Evolutionary conservation across 495 filamentous ascomycete species (phyloP).

Genomic region (Lophiotrema nucula): DNA sequence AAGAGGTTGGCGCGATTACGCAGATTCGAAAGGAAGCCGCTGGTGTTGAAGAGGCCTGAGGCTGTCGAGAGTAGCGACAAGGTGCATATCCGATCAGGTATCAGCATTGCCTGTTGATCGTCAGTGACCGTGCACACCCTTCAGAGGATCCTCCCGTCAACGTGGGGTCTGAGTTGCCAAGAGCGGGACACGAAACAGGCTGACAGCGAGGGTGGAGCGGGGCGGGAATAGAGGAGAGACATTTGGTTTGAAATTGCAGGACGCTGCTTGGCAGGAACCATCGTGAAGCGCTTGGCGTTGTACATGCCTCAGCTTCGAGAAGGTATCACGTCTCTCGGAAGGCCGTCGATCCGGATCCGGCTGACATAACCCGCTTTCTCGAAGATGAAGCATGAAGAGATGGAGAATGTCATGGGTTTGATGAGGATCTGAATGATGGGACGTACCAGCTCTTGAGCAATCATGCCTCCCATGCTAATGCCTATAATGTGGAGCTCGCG

Average conservation of each 20-base stretch:
- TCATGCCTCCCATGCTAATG: slow-evolving; percentile 82
- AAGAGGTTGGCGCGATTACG: slow-evolving; percentile 62
- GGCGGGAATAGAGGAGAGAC: slow-evolving; percentile 1
- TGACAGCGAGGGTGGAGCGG: slow-evolving; percentile 12
- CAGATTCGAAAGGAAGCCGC: slow-evolving; percentile 63
- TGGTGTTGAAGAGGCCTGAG: slow-evolving; percentile 63
- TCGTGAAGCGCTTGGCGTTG: slow-evolving; percentile 10
- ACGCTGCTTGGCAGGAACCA: background rate
- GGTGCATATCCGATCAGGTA: slow-evolving; percentile 61
- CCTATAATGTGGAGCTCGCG: slow-evolving; percentile 69
- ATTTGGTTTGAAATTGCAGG: slow-evolving; percentile 19
- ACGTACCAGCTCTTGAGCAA: slow-evolving; percentile 72
- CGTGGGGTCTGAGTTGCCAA: background rate
- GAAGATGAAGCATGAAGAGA: slow-evolving; percentile 23
- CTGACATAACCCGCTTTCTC: background rate
- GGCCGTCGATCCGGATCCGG: slow-evolving; percentile 5
- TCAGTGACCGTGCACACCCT: slow-evolving; percentile 2
- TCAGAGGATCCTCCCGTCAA: background rate
- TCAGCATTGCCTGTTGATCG: slow-evolving; percentile 44
- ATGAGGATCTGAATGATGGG: slow-evolving; percentile 5
- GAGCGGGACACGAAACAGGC: background rate
- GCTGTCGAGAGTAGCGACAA: slow-evolving; percentile 72
- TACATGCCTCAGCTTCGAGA: slow-evolving; percentile 10
- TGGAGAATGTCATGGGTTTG: slow-evolving; percentile 4
- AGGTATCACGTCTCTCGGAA: slow-evolving; percentile 11